Conservation (phyloP, 2,329 filamentous ascomycete genomes). For the Trichoderma arundinaceum region DNA sequence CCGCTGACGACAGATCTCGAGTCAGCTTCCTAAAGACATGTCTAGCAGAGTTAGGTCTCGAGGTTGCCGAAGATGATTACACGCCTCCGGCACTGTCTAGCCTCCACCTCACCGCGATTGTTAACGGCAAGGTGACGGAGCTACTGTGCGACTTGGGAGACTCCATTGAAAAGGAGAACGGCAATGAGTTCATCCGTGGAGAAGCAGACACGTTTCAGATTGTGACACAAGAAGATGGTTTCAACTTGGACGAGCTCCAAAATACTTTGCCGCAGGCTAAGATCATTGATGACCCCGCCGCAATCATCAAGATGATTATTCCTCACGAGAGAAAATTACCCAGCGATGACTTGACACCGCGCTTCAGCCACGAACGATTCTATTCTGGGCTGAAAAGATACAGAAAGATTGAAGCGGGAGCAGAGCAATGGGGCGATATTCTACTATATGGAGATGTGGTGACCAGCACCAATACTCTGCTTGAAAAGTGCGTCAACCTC, state of each 20-base stretch:
- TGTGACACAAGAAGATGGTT: conserved; percentile 67
- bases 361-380: conserved; percentile 83
- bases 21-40: conserved; percentile 79
- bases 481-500: conserved; percentile 72
- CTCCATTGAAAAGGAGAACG: conserved; percentile 67
- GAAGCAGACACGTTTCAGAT: conserved; percentile 85
- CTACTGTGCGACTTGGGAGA: conserved; percentile 70
- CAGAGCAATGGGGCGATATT: conserved; percentile 73
- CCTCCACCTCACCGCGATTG: conserved; percentile 78
- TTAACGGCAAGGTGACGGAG: conserved; percentile 68
- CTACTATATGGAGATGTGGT: conserved; percentile 90
- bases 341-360: conserved; percentile 74
- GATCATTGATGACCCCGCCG: conserved; percentile 72
- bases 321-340: conserved; percentile 73
- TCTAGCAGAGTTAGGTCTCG: conserved; percentile 79
- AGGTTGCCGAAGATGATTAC: conserved; percentile 71
- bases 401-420: conserved; percentile 60
- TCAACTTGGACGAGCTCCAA: conserved; percentile 62
- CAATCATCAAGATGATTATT: conserved; percentile 74
- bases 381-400: conserved; percentile 75
- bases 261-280: conserved; percentile 53
- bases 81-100: conserved; percentile 79
- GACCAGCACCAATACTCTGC: conserved; percentile 89
- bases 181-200: conserved; percentile 74
- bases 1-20: conserved; percentile 71